A percentile compares a stretch with the other conserved stretches of the same genome.
phyloP scores from a whole-genome alignment of 192 early-diverging fungal species.

The Coemansia sp. region DNA sequence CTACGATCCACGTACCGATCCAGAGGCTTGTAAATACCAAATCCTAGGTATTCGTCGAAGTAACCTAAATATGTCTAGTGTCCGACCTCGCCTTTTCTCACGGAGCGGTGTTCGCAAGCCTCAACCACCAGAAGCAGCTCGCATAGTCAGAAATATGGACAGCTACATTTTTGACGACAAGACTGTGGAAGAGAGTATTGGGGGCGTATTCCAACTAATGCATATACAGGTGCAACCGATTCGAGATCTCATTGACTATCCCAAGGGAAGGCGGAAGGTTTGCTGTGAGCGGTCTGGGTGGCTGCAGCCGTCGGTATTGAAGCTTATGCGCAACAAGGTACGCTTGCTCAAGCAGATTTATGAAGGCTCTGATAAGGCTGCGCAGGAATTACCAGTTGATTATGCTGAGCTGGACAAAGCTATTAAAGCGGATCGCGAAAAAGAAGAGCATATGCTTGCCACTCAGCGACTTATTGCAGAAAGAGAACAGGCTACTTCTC shows the following conservation, averaged over 20 bases:
- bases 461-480: slow-evolving; percentile 15
- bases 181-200: slow-evolving; percentile 16
- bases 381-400: slow-evolving; percentile 14
- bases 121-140: background rate
- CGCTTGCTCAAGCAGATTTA: slow-evolving; percentile 10
- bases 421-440: slow-evolving; percentile 16
- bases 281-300: slow-evolving; percentile 44
- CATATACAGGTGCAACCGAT: slow-evolving; percentile 28
- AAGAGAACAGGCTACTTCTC: slow-evolving; percentile 5
- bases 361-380: background rate
- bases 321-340: slow-evolving; percentile 22
- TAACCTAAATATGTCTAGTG: background rate
- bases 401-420: slow-evolving; percentile 26
- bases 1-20: slow-evolving; percentile 47
- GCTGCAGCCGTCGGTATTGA: slow-evolving; percentile 27
- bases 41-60: slow-evolving; percentile 33
- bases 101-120: background rate
- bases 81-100: background rate
- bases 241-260: slow-evolving; percentile 29
- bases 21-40: slow-evolving; percentile 47
- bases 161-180: slow-evolving; percentile 29
- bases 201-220: slow-evolving; percentile 38
- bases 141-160: slow-evolving; percentile 8
- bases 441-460: slow-evolving; percentile 14
- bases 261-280: slow-evolving; percentile 18